A percentile compares a stretch with the other conserved stretches of the same genome.
Evolutionary conservation across 441 rosid genomes (phyloP).

Genomic region (Melastoma candidum): DNA sequence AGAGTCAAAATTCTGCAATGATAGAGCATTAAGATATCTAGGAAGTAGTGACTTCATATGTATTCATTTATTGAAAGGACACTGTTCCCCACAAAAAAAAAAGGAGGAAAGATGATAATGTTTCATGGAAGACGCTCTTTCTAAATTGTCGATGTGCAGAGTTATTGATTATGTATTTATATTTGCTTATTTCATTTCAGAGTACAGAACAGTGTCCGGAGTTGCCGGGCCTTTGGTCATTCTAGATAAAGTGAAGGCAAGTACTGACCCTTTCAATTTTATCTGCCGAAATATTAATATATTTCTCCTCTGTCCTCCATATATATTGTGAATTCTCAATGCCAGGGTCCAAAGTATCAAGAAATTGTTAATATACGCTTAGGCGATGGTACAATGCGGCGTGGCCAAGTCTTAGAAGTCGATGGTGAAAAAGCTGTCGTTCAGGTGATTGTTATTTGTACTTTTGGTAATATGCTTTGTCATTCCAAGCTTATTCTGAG

Average conservation of each 20-base stretch:
- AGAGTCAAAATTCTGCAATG: too few relatives aligned
- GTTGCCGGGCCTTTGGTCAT: conserved; percentile 26
- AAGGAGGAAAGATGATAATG: too few relatives aligned
- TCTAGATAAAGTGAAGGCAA: conserved; percentile 44
- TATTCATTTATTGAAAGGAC: too few relatives aligned
- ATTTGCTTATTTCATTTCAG: conserved; percentile 15
- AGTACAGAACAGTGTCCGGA: conserved; percentile 40
- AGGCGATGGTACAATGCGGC: conserved; percentile 42
- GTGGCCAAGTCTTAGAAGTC: conserved; percentile 37
- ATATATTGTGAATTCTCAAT: not conserved
- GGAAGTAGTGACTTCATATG: too few relatives aligned
- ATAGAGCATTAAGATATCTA: too few relatives aligned
- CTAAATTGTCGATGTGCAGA: not conserved
- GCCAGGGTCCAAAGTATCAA: conserved; percentile 49
- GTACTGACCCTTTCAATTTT: not conserved
- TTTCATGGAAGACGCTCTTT: not conserved
- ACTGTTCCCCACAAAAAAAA: too few relatives aligned
- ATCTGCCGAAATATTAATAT: not conserved
- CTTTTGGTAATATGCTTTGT: too few relatives aligned
- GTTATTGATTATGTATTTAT: not conserved
- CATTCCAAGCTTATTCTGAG: too few relatives aligned
- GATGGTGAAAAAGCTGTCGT: conserved; percentile 50
- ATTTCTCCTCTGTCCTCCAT: not conserved
- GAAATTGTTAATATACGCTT: conserved; percentile 46
- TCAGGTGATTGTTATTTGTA: conserved; percentile 23